Evolutionary conservation across 768 basidiomycete genomes (phyloP).

Genomic region (Hygrocybe punicea): DNA sequence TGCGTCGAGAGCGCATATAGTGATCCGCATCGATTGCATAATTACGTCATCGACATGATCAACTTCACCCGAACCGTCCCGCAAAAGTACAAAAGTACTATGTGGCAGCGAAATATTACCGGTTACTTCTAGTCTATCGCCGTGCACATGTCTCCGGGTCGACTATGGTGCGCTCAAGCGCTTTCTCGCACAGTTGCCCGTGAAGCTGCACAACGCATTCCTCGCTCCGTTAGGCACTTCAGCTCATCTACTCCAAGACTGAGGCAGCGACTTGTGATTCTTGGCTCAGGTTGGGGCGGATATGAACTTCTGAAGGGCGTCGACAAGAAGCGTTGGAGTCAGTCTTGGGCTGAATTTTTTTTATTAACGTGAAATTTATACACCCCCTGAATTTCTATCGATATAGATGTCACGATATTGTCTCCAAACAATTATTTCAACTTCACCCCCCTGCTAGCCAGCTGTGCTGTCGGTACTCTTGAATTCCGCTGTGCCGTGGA

Average conservation of each 20-base stretch:
- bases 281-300: conserved; percentile 79
- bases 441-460: conserved; percentile 64
- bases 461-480: conserved; percentile 77
- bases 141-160: too few species aligned
- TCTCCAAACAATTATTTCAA: conserved; percentile 70
- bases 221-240: conserved; percentile 21
- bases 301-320: conserved; percentile 64
- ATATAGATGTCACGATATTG: conserved; percentile 58
- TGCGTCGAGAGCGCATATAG: too few species aligned
- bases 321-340: conserved; percentile 72
- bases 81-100: too few species aligned
- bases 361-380: neutral
- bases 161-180: too few species aligned
- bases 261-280: conserved; percentile 56
- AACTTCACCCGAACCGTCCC: too few species aligned
- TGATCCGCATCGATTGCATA: too few species aligned
- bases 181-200: conserved; percentile 16
- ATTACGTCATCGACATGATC: too few species aligned
- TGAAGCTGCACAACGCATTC: neutral
- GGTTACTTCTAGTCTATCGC: too few species aligned
- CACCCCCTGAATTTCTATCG: neutral
- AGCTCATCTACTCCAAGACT: conserved; percentile 34
- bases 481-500: conserved; percentile 81
- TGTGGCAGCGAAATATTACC: too few species aligned
- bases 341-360: conserved; percentile 19